Conservation (phyloP, 129 eudicot species). For the Ambrosia artemisiifolia region DNA sequence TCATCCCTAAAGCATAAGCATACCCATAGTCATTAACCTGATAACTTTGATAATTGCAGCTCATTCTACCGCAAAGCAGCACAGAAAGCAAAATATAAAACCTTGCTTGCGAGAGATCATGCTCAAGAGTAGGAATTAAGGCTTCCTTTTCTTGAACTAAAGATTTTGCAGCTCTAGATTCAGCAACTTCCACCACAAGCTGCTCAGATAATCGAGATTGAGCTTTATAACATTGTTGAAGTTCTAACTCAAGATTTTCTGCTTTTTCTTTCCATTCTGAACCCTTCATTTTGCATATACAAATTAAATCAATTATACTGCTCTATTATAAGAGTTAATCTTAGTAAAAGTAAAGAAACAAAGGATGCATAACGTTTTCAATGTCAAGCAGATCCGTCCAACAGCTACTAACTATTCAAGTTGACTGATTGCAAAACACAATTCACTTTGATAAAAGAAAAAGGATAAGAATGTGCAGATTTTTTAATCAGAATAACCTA, state of each 20-base stretch:
- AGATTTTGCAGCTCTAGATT: slow-evolving; percentile 69
- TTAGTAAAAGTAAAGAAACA: neutral
- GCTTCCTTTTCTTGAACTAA: slow-evolving; percentile 70
- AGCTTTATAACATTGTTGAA: slow-evolving; percentile 98
- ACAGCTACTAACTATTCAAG: neutral
- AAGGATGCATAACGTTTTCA: too few relatives aligned
- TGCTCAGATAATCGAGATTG: slow-evolving; percentile 90
- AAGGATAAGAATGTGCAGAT: neutral
- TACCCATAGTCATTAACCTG: slow-evolving; percentile 5
- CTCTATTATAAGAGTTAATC: neutral
- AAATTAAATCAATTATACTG: slow-evolving; percentile 20
- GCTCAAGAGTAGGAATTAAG: slow-evolving; percentile 46
- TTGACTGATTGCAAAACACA: neutral
- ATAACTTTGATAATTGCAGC: slow-evolving; percentile 4
- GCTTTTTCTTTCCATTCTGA: slow-evolving; percentile 95
- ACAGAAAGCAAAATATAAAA: slow-evolving; percentile 21
- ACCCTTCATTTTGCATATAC: slow-evolving; percentile 50
- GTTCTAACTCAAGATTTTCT: slow-evolving; percentile 77
- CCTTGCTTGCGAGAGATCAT: slow-evolving; percentile 74
- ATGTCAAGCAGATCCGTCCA: neutral
- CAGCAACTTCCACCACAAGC: slow-evolving; percentile 96
- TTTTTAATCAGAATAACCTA: neutral
- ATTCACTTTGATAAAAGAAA: neutral
- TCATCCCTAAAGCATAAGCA: slow-evolving; percentile 60
- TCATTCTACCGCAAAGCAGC: neutral